Evolutionary conservation across 2,329 filamentous ascomycete species (phyloP).

Genomic region (Trichophyton mentagrophytes): DNA sequence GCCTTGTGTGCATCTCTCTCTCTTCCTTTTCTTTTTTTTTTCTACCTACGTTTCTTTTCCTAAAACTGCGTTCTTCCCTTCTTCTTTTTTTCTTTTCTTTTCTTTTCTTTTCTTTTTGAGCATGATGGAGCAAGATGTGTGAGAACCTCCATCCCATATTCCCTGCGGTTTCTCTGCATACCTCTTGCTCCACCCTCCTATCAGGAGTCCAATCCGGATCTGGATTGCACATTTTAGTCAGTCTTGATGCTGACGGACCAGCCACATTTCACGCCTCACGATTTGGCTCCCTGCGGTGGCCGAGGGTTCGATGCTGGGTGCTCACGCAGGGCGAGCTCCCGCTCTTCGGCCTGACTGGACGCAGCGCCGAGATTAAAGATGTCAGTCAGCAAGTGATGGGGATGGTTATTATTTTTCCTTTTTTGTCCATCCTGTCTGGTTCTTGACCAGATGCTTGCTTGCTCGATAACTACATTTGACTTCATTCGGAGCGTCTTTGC

Average conservation of each 20-base stretch:
- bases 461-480: background rate
- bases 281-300: background rate
- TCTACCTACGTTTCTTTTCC: too few relatives aligned
- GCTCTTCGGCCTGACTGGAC: background rate
- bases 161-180: slow-evolving; percentile 3
- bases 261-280: slow-evolving; percentile 1
- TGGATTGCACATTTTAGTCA: background rate
- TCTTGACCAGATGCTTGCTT: background rate
- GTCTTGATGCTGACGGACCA: background rate
- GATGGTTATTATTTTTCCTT: background rate
- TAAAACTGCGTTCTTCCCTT: too few relatives aligned
- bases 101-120: slow-evolving; percentile 2
- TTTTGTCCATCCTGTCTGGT: background rate
- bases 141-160: slow-evolving; percentile 1
- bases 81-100: background rate
- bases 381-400: background rate
- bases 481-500: background rate
- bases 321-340: background rate
- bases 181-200: background rate
- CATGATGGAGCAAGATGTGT: slow-evolving; percentile 5
- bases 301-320: background rate
- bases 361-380: slow-evolving; percentile 2
- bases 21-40: too few relatives aligned
- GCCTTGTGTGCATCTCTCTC: background rate
- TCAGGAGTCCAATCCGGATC: background rate